Base-by-base conservation (phyloP, 768 basidiomycete genomes). In the Amanita molliuscula region DNA sequence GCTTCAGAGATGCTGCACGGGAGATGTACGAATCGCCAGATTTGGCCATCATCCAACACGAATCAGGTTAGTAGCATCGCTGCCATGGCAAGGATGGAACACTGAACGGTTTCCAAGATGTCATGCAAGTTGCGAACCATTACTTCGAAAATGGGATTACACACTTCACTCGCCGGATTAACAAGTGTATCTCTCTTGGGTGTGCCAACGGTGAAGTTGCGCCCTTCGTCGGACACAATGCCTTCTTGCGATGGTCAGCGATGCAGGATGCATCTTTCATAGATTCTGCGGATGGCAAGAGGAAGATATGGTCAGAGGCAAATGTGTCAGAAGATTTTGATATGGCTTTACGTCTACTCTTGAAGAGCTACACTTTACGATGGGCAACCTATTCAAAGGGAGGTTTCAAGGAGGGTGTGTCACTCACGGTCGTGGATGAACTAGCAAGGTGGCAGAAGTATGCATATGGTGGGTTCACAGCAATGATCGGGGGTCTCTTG, bases 131-230 rank as follows among this genome's bases (percentile, higher is more conserved):
- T 58, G 88, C 82, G 0, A 67, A 86, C 62, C 85, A 90, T 60
- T 92, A 88, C 66, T 92, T 93, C 56, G 90, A 93, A 64, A 91
- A 91, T 60, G 88, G 86, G 3, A 82, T 93, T 61, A 84, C 91
- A 4, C 84, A 84, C 67, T 93, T 94, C 69, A 93, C 91, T 4
- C 79, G 79, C n/a, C 77, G 88, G 28, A 89, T 93, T 66, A 91
- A 93, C 67, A 79, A 75, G 62, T 84, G 75, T 48, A 89, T 89
- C 53, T 81, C 84, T 3, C 79, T 86, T 63, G 80, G 81, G 11
- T 82, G 81, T 54, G 82, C 86, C 6, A 89, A 88, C 54, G 86
- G 86, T 21, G 85, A 88, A 62, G 82, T 88, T 20, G 82, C 82
- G 7, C 87, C 87, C 0, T 89, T 89, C 55, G 87, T 90, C 36